Conservation (phyloP, 371 early-diverging fungal species). For the Zychaea mexicana region DNA sequence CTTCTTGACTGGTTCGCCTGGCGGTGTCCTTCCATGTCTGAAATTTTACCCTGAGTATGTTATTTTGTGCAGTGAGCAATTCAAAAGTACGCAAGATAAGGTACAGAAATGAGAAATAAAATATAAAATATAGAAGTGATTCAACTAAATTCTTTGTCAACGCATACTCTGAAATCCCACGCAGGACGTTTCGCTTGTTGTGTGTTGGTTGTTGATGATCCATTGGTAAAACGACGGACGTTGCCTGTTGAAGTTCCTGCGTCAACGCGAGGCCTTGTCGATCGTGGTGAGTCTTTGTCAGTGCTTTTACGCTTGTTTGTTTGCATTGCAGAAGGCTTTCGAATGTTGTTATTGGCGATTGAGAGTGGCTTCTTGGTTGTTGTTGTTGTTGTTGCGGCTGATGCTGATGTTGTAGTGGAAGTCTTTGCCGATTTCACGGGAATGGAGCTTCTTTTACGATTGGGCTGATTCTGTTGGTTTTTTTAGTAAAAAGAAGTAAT, state of each 20-base stretch:
- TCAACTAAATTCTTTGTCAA: no score
- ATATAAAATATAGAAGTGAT: not conserved
- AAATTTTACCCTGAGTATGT: constrained; percentile 18
- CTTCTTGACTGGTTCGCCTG: constrained; percentile 10
- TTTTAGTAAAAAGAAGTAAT: not conserved
- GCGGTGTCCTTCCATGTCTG: constrained; percentile 15
- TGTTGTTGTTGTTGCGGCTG: not conserved
- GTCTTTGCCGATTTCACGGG: not conserved
- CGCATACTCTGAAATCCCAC: not conserved
- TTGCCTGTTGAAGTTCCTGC: not conserved
- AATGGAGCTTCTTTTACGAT: not conserved
- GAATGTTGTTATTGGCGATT: not conserved
- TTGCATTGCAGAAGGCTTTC: not conserved
- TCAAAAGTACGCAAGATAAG: no score
- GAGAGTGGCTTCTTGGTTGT: not conserved
- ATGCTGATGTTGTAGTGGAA: not conserved
- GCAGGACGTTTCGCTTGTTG: not conserved
- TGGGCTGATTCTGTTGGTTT: not conserved
- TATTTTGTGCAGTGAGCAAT: no score
- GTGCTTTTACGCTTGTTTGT: not conserved
- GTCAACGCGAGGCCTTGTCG: not conserved
- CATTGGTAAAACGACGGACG: not conserved
- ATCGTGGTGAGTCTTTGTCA: not conserved
- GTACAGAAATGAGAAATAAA: no score
- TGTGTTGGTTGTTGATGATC: no score